phyloP scores from a whole-genome alignment of 2,329 filamentous ascomycete species.

The Penicillium sp. region DNA sequence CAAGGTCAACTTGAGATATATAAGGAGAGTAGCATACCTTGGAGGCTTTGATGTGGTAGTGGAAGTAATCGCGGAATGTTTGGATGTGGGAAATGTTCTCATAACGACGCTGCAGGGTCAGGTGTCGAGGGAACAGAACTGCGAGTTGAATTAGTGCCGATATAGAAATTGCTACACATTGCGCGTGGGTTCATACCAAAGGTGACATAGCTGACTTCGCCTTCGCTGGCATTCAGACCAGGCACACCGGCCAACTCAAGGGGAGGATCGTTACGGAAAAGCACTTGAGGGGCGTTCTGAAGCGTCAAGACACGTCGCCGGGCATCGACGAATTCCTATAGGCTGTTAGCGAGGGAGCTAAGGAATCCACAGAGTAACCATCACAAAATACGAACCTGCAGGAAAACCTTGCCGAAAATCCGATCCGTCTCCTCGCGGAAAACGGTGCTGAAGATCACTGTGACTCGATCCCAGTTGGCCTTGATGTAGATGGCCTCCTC shows the following conservation, averaged over 20 bases:
- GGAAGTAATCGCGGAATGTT: constrained; percentile 99
- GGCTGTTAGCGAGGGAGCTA: constrained; percentile 6
- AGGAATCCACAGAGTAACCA: neutral
- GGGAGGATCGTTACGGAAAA: constrained; percentile 92
- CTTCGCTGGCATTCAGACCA: constrained; percentile 74
- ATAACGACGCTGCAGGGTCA: constrained; percentile 83
- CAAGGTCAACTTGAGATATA: neutral
- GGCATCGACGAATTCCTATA: constrained; percentile 88
- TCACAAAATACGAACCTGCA: constrained; percentile 56
- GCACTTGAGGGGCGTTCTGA: constrained; percentile 95
- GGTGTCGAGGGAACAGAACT: constrained; percentile 95
- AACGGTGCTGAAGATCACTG: constrained; percentile 97
- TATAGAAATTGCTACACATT: neutral
- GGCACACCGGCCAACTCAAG: constrained; percentile 85
- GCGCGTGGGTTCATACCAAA: constrained; percentile 71
- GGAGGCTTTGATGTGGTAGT: constrained; percentile 99
- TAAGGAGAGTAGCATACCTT: constrained; percentile 57
- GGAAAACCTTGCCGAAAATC: constrained; percentile 96
- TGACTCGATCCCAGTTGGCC: constrained; percentile 93
- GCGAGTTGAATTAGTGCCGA: constrained; percentile 11
- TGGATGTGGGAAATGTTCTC: constrained; percentile 99
- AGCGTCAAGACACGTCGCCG: constrained; percentile 75
- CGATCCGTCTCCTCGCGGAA: constrained; percentile 98
- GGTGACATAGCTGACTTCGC: constrained; percentile 94
- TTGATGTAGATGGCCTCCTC: constrained; percentile 99